Conservation (phyloP, 805 yeast species). For the Ogataea wickerhamii region DNA sequence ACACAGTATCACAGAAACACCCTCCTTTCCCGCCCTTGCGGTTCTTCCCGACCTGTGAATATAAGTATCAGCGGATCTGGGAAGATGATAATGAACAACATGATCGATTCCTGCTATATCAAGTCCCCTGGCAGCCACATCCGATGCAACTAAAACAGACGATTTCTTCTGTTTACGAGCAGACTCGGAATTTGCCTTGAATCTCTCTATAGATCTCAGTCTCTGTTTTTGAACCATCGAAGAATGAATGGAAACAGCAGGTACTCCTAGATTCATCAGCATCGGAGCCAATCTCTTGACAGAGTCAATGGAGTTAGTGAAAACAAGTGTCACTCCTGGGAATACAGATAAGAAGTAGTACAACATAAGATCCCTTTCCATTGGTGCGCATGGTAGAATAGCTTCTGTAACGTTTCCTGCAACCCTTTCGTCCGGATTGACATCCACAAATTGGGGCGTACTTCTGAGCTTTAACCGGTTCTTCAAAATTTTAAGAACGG, state of each 20-base stretch:
- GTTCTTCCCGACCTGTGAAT: conserved; percentile 97
- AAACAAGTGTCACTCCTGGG: conserved; percentile 86
- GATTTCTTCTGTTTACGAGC: conserved; percentile 42
- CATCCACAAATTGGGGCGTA: conserved; percentile 71
- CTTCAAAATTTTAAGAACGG: conserved; percentile 58
- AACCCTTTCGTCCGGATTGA: conserved; percentile 79
- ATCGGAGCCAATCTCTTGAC: conserved; percentile 82
- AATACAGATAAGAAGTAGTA: conserved; percentile 84
- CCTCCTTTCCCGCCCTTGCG: conserved; percentile 92
- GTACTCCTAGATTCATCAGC: conserved; percentile 63
- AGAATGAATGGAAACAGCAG: conserved; percentile 79
- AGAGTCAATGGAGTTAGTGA: conserved; percentile 93
- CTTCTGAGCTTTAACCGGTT: conserved; percentile 67
- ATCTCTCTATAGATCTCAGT: conserved; percentile 77
- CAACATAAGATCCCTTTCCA: conserved; percentile 83
- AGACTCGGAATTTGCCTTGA: conserved; percentile 44
- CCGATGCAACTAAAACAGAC: conserved; percentile 84
- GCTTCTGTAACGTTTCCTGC: conserved; percentile 78
- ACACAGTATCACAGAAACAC: conserved; percentile 91
- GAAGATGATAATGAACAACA: conserved; percentile 93
- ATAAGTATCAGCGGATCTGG: conserved; percentile 90
- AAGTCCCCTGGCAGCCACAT: conserved; percentile 97
- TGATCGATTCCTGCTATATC: conserved; percentile 90
- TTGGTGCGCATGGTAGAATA: conserved; percentile 83
- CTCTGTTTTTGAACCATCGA: conserved; percentile 95